Evolutionary conservation across 1,284 basidiomycete species (phyloP).

Genomic region (Ustilago nuda): DNA sequence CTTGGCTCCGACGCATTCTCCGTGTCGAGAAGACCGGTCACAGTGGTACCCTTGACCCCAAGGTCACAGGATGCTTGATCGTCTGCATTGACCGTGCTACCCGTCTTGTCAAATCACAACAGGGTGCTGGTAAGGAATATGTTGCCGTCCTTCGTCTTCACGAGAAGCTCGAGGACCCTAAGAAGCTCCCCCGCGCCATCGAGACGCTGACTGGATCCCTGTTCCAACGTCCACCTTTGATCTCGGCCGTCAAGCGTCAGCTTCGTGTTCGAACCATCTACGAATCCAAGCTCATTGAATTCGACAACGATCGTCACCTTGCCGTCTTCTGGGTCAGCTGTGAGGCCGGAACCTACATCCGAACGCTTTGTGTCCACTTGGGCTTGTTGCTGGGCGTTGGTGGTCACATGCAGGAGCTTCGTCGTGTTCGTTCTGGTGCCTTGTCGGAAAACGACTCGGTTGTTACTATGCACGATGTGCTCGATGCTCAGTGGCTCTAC

Average conservation of each 20-base stretch:
- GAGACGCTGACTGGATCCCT: conserved; percentile 98
- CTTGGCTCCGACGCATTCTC: conserved; percentile 95
- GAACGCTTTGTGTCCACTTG: conserved; percentile 96
- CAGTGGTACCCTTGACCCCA: conserved; percentile 97
- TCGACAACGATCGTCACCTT: conserved; percentile 96
- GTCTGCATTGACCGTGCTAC: conserved; percentile 99
- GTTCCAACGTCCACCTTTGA: conserved; percentile 98
- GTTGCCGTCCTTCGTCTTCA: conserved; percentile 95
- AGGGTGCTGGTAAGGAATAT: conserved; percentile 98
- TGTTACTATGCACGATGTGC: conserved; percentile 99
- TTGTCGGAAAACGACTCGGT: conserved; percentile 98
- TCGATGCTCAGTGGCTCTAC: conserved; percentile 99
- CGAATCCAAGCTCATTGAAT: conserved; percentile 94
- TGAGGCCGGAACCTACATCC: conserved; percentile 98
- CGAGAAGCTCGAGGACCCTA: conserved; percentile 81
- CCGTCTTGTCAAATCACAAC: conserved; percentile 97
- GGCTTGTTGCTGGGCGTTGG: conserved; percentile 95
- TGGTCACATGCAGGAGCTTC: conserved; percentile 99
- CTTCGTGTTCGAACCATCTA: conserved; percentile 97
- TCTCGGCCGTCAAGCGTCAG: conserved; percentile 99
- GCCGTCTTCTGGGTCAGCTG: conserved; percentile 99
- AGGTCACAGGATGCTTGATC: conserved; percentile 98
- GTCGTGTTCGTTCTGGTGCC: conserved; percentile 93
- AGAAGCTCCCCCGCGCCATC: conserved; percentile 88
- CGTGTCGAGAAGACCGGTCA: conserved; percentile 98